Base-by-base conservation (phyloP, 345 rosid species). In the Corchorus capsularis region DNA sequence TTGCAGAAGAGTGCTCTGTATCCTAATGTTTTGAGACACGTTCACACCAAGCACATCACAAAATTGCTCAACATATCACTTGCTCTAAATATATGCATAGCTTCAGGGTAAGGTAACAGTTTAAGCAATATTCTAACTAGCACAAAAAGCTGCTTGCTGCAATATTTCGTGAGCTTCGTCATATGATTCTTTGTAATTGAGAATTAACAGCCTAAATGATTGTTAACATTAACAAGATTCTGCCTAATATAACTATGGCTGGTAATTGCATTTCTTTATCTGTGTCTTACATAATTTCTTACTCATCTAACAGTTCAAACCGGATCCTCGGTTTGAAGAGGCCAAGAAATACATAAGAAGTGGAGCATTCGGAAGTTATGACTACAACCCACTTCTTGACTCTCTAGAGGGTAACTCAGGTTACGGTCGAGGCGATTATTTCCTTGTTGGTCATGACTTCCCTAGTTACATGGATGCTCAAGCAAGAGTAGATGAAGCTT, bases 321-420 rank as follows among this genome's bases (percentile, higher is more conserved):
- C 97, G 0, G 99, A 95, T 86, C 92, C 95, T 72, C 90, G 96
- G 45, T 93, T 95, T 77, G 98, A 95, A 79, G 99, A 95, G 87
- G 99, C 98, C 73, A 93, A 93, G 89, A 80, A 91, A 47, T 91
- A 82, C 75, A 83, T 86, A 75, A 90, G 93, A 88, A 95, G 98
- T 75, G 97, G 98, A 80, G 90, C 87, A 74, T 95, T 95, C 76
- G 99, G 99, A 80, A 88, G 79, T 81, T 95, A 93, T 41, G 97
- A 95, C 77, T 95, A 95, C 81, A 86, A 82, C 76, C 97, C 93
- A 4, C 96, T 95, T 56, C 96, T 95, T 0, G 98, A 91, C n/a
- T 95, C 98, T 68, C 85, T 95, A 16, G 99, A 95, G 69, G 97
- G 99, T 19, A 88, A 95, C 84, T 84, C 97, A 10, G 99, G 99